Conservation (phyloP, 2,329 filamentous ascomycete genomes). For the Penicillium sp. region DNA sequence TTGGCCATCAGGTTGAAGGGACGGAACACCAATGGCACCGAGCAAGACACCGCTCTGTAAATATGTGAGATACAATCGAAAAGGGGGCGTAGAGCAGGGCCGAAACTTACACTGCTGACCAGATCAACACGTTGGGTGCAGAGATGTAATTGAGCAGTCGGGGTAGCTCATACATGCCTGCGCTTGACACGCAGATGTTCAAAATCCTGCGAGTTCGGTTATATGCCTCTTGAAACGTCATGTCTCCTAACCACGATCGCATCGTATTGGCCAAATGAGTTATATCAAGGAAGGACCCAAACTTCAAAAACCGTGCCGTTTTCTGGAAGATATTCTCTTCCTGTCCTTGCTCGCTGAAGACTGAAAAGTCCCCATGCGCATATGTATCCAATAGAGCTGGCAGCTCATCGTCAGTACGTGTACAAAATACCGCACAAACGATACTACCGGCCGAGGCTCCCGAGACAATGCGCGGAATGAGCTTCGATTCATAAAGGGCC, state of each 20-base stretch:
- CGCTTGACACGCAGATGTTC: conserved; percentile 91
- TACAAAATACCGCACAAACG: conserved; percentile 78
- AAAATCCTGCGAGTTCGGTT: conserved; percentile 89
- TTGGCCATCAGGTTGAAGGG: conserved; percentile 80
- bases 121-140: conserved; percentile 90
- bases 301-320: conserved; percentile 73
- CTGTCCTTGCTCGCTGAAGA: conserved; percentile 69
- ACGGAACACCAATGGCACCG: conserved; percentile 83
- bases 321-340: conserved; percentile 69
- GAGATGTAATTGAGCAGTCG: conserved; percentile 90
- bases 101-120: conserved; percentile 77
- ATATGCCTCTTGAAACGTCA: conserved; percentile 95
- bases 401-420: conserved; percentile 76
- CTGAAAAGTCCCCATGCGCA: conserved; percentile 76
- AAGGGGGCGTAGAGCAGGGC: too few species aligned
- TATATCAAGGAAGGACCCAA: conserved; percentile 84
- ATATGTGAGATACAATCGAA: conserved; percentile 20
- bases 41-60: conserved; percentile 79
- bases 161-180: conserved; percentile 83
- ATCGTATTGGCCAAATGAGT: conserved; percentile 79
- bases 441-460: conserved; percentile 88
- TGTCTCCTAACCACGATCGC: conserved; percentile 77
- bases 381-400: conserved; percentile 70
- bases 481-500: conserved; percentile 70
- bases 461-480: conserved; percentile 84